Evolutionary conservation across 2,329 filamentous ascomycete genomes (phyloP), one percentile per base, ranked within the genome.

Genomic region (Aspergillus aculeatus): DNA sequence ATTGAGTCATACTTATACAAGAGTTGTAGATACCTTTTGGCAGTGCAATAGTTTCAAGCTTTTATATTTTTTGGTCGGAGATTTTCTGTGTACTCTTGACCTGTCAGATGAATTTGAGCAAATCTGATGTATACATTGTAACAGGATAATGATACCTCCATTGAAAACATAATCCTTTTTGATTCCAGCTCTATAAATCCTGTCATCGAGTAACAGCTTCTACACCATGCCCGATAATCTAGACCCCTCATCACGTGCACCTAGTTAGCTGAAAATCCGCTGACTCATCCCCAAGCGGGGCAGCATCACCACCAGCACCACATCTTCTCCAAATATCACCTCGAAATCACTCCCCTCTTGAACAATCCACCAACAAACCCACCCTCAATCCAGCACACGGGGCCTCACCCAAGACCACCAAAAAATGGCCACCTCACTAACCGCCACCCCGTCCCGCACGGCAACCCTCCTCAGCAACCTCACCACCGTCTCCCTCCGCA

Each of bases 401-500:
- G 14, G 14, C 11, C 12, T 14, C n/a, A 12, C 5, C 5, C 38
- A 44, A n/a, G 5, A 19, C 38, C 12, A 16, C 63, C 59, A 65
- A 63, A 63, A 64, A 62, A 65, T 61, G 47, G 62, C 61, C 48
- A 32, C 48, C 56, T 63, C 60, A 41, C 50, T 47, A 52, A 62
- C 84, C 68, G 60, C 73, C 59, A 70, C 68, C 53, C 78, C 89
- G 64, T 82, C 82, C 56, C 84, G 89, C 74, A 86, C 88, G 49
- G 81, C 84, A 60, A 80, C 81, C 58, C 85, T 92, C 60, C 73
- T 85, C 63, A 81, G 85, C 29, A 88, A 90, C 70, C 79, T 92
- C 62, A 77, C 82, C 66, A 75, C 80, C 48, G 86, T 91, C 56
- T 82, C 81, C 53, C 79, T 84, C 51, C 84, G 86, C 48, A 78